phyloP scores from a whole-genome alignment of 2,329 filamentous ascomycete species.

The Stemphylium lycopersici region DNA sequence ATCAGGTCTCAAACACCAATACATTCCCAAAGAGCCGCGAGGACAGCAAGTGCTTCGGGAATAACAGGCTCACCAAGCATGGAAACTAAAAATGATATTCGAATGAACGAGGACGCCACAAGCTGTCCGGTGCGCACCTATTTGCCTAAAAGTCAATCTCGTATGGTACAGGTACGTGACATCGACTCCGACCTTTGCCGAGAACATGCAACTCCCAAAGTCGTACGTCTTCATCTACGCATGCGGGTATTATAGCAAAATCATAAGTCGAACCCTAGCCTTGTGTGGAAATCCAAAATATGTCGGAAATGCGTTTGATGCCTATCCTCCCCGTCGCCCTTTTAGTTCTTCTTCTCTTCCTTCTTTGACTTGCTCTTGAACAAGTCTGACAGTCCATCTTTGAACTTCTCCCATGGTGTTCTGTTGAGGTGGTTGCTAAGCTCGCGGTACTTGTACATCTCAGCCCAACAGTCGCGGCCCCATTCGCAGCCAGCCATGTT shows the following conservation, averaged over 20 bases:
- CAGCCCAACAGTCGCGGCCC: slow-evolving; percentile 95
- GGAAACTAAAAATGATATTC: background rate
- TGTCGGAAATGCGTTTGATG: slow-evolving; percentile 10
- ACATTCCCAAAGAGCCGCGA: background rate
- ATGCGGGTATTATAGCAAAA: slow-evolving; percentile 20
- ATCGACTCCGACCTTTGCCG: slow-evolving; percentile 9
- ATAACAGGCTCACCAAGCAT: background rate
- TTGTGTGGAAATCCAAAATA: slow-evolving; percentile 15
- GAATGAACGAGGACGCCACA: slow-evolving; percentile 4
- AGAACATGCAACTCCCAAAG: slow-evolving; percentile 11
- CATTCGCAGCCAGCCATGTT: slow-evolving; percentile 99
- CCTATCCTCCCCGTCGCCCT: background rate
- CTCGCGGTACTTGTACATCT: slow-evolving; percentile 95
- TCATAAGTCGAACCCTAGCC: slow-evolving; percentile 12
- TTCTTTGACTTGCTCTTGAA: slow-evolving; percentile 39
- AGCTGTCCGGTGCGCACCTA: background rate
- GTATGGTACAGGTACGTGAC: slow-evolving; percentile 10
- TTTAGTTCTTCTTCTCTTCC: slow-evolving; percentile 24
- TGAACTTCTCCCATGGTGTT: slow-evolving; percentile 74
- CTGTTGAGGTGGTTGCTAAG: slow-evolving; percentile 90
- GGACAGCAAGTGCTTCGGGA: background rate
- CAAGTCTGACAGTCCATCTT: slow-evolving; percentile 53
- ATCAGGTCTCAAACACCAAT: background rate
- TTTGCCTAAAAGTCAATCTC: slow-evolving; percentile 3
- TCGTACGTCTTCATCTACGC: slow-evolving; percentile 11